phyloP scores from a whole-genome alignment of 306 rosid genomes.

The Vicia villosa region DNA sequence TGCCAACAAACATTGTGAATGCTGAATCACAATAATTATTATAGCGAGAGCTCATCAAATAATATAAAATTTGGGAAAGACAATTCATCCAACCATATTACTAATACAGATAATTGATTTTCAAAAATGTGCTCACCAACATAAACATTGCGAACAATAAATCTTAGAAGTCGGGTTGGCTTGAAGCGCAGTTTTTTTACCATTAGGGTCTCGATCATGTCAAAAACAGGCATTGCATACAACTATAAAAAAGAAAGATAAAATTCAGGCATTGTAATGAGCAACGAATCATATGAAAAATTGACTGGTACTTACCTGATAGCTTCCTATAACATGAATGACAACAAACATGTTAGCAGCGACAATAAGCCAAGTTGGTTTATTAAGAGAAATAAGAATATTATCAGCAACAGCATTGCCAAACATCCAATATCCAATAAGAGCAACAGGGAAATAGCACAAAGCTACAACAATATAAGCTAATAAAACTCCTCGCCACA shows the following conservation, averaged over 20 bases:
- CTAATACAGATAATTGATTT: background rate
- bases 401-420: background rate
- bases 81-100: too few species aligned
- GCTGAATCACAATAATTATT: constrained; percentile 45
- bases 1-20: constrained; percentile 72
- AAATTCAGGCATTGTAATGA: too few species aligned
- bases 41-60: background rate
- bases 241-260: constrained; percentile 42
- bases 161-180: constrained; percentile 54
- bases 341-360: background rate
- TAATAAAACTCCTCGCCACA: background rate
- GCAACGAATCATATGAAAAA: too few species aligned
- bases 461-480: background rate
- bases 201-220: constrained; percentile 72
- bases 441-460: background rate
- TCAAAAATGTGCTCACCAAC: constrained; percentile 52
- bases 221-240: constrained; percentile 86
- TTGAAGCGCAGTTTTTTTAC: constrained; percentile 55
- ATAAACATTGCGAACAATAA: constrained; percentile 51
- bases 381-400: background rate
- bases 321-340: background rate
- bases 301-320: too few species aligned
- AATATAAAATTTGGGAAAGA: too few species aligned
- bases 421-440: background rate
- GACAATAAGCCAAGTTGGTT: background rate